A percentile compares a stretch with the other conserved stretches of the same genome.
These are phyloP conservation scores for Cymbidium sinense DNA, from an alignment of 106 monocot species.

Conservation along the genomic window DNA sequence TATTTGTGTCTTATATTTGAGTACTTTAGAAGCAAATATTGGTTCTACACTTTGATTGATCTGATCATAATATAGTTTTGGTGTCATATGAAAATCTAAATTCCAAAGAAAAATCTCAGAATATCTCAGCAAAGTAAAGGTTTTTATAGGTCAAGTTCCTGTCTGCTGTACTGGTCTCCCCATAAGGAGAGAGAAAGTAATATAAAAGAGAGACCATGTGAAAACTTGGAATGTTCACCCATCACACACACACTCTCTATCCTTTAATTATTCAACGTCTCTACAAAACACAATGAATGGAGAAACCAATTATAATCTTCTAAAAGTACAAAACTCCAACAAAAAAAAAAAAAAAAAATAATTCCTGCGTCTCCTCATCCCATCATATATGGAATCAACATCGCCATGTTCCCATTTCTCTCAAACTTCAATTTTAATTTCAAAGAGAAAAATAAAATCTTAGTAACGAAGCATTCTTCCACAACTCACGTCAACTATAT, in stretches of 20 bases:
- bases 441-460: background rate
- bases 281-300: background rate
- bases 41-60: background rate
- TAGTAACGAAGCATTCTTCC: too few species aligned
- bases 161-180: background rate
- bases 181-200: conserved; percentile 4
- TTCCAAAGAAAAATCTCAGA: background rate
- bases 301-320: background rate
- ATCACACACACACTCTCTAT: background rate
- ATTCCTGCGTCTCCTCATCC: background rate
- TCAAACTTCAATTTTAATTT: background rate
- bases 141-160: background rate
- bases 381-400: background rate
- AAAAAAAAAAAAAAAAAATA: background rate
- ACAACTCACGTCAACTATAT: too few species aligned
- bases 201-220: conserved; percentile 1
- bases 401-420: background rate
- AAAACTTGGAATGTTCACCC: conserved; percentile 6
- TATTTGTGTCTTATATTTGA: background rate
- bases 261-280: conserved; percentile 2
- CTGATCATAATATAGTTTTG: background rate
- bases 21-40: background rate
- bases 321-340: background rate
- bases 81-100: background rate
- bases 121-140: background rate